Percentiles rank a stretch among this genome's conserved stretches.
Conservation (phyloP, 2,329 filamentous ascomycete species). For the Colletotrichum sp. region DNA sequence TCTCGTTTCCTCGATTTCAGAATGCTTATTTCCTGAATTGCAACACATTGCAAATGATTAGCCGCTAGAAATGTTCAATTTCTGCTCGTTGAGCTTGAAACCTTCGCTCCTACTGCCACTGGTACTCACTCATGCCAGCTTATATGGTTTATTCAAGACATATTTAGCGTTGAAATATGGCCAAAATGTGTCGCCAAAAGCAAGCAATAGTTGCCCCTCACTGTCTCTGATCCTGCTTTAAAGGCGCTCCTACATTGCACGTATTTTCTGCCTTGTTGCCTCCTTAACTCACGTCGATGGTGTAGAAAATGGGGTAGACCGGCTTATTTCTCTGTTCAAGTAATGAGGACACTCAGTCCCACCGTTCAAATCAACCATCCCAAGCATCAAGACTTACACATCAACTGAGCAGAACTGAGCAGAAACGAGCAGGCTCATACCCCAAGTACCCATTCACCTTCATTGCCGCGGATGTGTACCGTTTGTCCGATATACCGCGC, state of each 20-base stretch:
- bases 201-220: neutral
- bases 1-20: neutral
- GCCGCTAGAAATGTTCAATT: neutral
- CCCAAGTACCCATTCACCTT: neutral
- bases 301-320: neutral
- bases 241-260: neutral
- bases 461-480: neutral
- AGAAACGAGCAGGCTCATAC: neutral
- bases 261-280: neutral
- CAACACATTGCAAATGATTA: neutral
- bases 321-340: neutral
- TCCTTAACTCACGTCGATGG: neutral
- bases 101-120: neutral
- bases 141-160: neutral
- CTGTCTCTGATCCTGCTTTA: neutral
- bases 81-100: neutral
- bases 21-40: neutral
- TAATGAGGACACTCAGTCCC: neutral
- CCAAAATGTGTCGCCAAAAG: neutral
- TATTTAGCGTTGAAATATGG: neutral
- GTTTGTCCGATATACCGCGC: neutral
- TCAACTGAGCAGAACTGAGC: neutral
- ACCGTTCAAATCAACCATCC: neutral
- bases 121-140: neutral
- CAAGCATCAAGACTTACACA: neutral